Conservation (phyloP, 305 asterid genomes). For the Stenogyne calaminthoides region DNA sequence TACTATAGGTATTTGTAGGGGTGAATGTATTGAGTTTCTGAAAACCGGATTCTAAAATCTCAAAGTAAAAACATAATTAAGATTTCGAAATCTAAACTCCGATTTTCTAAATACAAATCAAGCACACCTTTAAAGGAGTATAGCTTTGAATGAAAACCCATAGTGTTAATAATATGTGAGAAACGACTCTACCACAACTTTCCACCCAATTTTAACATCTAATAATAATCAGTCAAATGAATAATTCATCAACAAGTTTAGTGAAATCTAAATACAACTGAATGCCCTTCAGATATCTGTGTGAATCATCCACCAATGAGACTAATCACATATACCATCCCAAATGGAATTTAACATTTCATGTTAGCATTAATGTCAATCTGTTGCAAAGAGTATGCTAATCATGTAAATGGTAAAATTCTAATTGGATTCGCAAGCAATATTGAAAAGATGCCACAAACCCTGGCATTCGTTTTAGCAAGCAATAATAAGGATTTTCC, state of each 20-base stretch:
- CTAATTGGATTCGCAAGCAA: background rate
- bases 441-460: background rate
- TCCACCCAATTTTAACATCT: background rate
- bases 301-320: background rate
- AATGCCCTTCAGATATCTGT: background rate
- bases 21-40: too few species aligned
- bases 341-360: background rate
- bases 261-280: background rate
- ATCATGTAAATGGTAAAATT: background rate
- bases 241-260: background rate
- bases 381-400: background rate
- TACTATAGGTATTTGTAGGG: too few species aligned
- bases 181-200: background rate
- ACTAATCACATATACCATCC: background rate
- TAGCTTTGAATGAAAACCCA: background rate
- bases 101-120: too few species aligned
- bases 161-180: background rate
- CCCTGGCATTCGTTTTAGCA: background rate
- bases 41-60: too few species aligned
- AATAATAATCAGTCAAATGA: background rate
- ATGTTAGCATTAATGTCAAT: background rate
- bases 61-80: too few species aligned
- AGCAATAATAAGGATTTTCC: background rate
- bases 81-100: too few species aligned
- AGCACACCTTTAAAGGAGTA: background rate